Evolutionary conservation across 2,329 filamentous ascomycete species (phyloP), one percentile per base, ranked within the genome.

Genomic region (Aspergillus udagawae): DNA sequence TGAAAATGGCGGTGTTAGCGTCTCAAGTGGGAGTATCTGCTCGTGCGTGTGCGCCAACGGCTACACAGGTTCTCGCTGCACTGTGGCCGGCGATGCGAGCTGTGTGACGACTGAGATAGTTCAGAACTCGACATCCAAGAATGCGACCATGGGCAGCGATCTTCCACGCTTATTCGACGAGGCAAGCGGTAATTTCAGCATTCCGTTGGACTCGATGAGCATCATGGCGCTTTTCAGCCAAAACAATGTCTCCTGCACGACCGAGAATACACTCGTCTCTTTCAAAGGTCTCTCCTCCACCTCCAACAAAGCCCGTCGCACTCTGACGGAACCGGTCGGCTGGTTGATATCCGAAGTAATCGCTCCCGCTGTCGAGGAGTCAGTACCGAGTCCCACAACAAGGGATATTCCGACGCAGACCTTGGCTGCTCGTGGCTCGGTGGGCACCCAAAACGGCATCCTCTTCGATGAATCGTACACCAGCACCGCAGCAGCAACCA

Each of bases 31-130:
- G 56, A 83, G 84, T 3, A 78, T 82, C 21, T 97, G 93, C 75
- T 88, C 87, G 12, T 99, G 93, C 71, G 85, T 97, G 47, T 99
- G 93, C 74, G 86, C 88, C 23, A 92, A 94, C 66, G 91, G 92
- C 1, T 97, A 93, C 71, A 92, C 89, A 0, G 87, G 87, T 23
- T 75, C 75, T 1, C 80, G 77, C 17, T 90, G 87, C 67, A 79
- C 75, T 1, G 75, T 73, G 4, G 63, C 74, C 14, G 73, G 78
- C 14, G 81, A 82, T 55, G 76, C 80, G 25, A 75, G 75, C 49
- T 90, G 87, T 65, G 80, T 82, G 6, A 85, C 81, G 0, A 80
- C 78, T 2, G 62, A 70, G 35, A 63, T 77, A 23, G 72, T 74
- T 20, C 72, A 78, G 27, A 75, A 77, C 45, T 66, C 67, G 0